Percentiles rank a stretch among this genome's conserved stretches.
Evolutionary conservation across 148 eudicot genomes (phyloP).

Genomic region (Amaranthus palmeri): DNA sequence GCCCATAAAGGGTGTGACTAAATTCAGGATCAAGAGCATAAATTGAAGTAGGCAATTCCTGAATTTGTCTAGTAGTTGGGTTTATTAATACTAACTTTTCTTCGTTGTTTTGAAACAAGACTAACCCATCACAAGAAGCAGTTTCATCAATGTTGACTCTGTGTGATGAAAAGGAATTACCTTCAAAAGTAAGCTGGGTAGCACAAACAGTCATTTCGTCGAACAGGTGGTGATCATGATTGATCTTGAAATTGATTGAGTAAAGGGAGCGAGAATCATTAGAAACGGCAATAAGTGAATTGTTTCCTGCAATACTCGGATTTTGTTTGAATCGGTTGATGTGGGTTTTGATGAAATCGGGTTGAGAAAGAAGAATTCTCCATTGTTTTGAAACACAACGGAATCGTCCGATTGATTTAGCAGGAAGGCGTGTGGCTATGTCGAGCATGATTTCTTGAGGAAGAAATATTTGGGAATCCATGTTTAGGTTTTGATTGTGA

Average conservation of each 20-base stretch:
- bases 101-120: not conserved
- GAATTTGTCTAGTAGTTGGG: not conserved
- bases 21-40: not conserved
- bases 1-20: not conserved
- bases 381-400: conserved; percentile 7
- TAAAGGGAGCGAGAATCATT: not conserved
- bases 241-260: not conserved
- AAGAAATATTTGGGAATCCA: not conserved
- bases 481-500: not conserved
- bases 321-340: not conserved
- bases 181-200: not conserved
- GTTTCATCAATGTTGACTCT: not conserved
- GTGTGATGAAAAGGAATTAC: not conserved
- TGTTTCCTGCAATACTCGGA: not conserved
- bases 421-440: conserved; percentile 3
- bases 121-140: conserved; percentile 23
- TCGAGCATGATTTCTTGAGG: not conserved
- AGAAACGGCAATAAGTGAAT: not conserved
- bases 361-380: conserved; percentile 5
- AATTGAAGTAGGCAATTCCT: not conserved
- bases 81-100: not conserved
- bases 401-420: conserved; percentile 8
- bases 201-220: not conserved
- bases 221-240: not conserved
- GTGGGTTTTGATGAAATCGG: conserved; percentile 8